Evolutionary conservation across 83 land plant genomes (phyloP), one percentile per base, ranked within the genome.

Genomic region (Isoetes engelmannii): DNA sequence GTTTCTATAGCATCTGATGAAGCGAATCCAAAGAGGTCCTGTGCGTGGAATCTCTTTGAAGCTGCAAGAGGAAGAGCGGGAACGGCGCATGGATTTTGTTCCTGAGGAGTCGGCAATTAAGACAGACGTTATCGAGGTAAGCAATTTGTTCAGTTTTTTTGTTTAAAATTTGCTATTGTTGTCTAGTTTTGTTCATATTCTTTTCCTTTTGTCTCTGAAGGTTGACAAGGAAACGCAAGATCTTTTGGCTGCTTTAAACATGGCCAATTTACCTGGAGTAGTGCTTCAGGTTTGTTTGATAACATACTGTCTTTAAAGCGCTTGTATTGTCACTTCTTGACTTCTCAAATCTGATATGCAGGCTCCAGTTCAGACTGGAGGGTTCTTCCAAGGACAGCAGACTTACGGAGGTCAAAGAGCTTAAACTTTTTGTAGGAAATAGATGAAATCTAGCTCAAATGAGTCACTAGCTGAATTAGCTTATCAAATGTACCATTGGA

Each of bases 31-130:
- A 70, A 72, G 82, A 70, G 90, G 90, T 12, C 90, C 90, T 13
- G 88, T 87, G 18, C 67, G 90, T 20, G 90, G 90, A 5, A 87
- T 87, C 54, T 87, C 90, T 4, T 63, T 87, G 53, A 87, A 87
- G 66, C 74, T 87, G 43, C 90, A 87, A 65, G 89, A 86, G 64
- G 90, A 87, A 81, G 90, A 87, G 79, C 85, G 90, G 18, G 90
- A 87, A 59, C 69, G 90, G 10, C 79, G 90, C 42, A 87, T 87
- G 90, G 90, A 87, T 77, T 87, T 84, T 72, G 90, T 87, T 20
- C 88, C 90, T 0, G 88, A 87, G 66, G 82, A 82, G 72, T 84
- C 88, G 28, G 89, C 87, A 44, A 81, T 86, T 67, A 81, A 79
- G 81, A 77, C 73, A 13, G 90, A 87, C 55, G 76, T 73, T 18